Evolutionary conservation across 2,329 filamentous ascomycete genomes (phyloP).

Genomic region (Cladophialophora chaetospira): DNA sequence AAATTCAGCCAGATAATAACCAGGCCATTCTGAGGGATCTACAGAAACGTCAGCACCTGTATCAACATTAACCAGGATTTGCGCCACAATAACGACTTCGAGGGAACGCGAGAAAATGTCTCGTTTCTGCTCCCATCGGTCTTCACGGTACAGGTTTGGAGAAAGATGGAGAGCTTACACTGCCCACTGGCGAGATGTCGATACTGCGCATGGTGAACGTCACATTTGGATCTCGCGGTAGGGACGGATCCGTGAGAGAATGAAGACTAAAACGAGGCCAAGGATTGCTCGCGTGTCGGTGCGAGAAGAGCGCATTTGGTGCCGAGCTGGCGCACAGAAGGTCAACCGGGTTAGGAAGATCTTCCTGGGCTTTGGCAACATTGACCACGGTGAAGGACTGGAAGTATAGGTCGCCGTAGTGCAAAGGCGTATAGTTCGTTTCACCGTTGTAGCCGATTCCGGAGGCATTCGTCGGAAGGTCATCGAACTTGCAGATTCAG

Average conservation of each 20-base stretch:
- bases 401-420: conserved; percentile 11
- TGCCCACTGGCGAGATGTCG: conserved; percentile 3
- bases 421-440: conserved; percentile 1
- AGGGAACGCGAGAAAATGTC: too few species aligned
- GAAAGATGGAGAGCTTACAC: too few species aligned
- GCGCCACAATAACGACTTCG: too few species aligned
- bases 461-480: conserved; percentile 10
- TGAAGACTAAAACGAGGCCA: conserved; percentile 13
- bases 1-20: conserved; percentile 7
- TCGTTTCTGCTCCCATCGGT: too few species aligned
- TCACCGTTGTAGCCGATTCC: conserved; percentile 10
- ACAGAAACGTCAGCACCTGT: too few species aligned
- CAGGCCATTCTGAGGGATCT: conserved; percentile 3
- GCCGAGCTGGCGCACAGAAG: conserved; percentile 11
- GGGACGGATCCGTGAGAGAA: not conserved
- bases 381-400: conserved; percentile 15
- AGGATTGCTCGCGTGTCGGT: not conserved
- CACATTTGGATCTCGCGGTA: conserved; percentile 6
- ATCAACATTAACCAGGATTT: too few species aligned
- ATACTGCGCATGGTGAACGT: conserved; percentile 11
- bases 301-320: conserved; percentile 10
- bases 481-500: conserved; percentile 9
- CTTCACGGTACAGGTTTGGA: too few species aligned
- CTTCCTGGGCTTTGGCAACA: conserved; percentile 6
- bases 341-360: conserved; percentile 5